phyloP scores from a whole-genome alignment of 768 basidiomycete species.

The Tulasnella sp. region DNA sequence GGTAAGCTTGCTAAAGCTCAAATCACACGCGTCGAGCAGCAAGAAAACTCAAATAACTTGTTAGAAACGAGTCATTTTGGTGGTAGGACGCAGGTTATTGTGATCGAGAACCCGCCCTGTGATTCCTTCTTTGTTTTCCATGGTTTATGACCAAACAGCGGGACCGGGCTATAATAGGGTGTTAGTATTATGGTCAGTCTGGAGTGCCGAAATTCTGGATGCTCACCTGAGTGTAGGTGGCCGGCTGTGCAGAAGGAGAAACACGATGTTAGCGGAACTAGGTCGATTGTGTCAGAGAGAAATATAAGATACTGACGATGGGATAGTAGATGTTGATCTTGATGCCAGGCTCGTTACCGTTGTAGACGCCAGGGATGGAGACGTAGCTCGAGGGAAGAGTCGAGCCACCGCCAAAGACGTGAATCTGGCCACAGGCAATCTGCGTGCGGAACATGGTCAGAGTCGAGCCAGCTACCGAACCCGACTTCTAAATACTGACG shows the following conservation, averaged over 20 bases:
- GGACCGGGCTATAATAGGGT: background rate
- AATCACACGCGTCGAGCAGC: background rate
- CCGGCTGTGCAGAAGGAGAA: background rate
- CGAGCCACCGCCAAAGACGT: conserved; percentile 16
- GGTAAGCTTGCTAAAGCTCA: background rate
- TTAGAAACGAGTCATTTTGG: background rate
- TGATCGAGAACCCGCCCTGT: background rate
- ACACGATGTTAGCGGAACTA: background rate
- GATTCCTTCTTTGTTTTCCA: background rate
- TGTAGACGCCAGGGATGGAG: conserved; percentile 16
- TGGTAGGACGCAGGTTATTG: background rate
- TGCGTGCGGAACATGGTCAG: background rate
- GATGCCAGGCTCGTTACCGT: conserved; percentile 11
- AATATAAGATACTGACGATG: background rate
- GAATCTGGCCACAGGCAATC: background rate
- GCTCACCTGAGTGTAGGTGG: background rate
- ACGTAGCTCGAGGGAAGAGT: background rate
- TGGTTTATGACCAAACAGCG: background rate
- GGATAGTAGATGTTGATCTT: conserved; percentile 12
- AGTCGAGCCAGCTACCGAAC: background rate
- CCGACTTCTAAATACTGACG: background rate
- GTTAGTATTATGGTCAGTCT: background rate
- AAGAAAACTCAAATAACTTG: background rate
- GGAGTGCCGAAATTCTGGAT: background rate
- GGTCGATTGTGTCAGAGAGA: background rate